A percentile compares a stretch with the other conserved stretches of the same genome.
These are phyloP conservation scores for Skeletonema costatum DNA, from an alignment of 108 stramenopile species.

Conservation along the genomic window DNA sequence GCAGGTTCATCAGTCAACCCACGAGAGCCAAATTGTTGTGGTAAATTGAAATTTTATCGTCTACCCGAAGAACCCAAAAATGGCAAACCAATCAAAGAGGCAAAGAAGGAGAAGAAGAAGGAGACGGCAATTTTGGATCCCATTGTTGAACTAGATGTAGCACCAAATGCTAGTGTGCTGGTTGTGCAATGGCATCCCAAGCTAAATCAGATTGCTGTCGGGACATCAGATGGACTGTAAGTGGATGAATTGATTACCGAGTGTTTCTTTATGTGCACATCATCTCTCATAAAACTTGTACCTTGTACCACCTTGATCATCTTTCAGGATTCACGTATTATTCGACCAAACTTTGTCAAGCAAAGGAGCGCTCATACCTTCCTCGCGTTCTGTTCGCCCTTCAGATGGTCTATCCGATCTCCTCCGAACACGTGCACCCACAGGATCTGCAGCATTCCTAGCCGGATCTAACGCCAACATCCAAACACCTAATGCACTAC, in stretches of 20 bases:
- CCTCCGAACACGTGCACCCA: constrained; percentile 70
- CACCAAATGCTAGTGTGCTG: constrained; percentile 45
- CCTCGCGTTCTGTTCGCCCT: constrained; percentile 43
- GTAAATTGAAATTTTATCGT: constrained; percentile 47
- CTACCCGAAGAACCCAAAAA: constrained; percentile 30
- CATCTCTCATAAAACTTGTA: neutral
- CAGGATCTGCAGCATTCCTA: constrained; percentile 61
- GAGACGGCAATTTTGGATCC: constrained; percentile 25
- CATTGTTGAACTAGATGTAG: constrained; percentile 36
- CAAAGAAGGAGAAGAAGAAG: constrained; percentile 10
- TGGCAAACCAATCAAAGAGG: constrained; percentile 11
- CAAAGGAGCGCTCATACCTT: constrained; percentile 75
- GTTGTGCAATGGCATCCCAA: constrained; percentile 77
- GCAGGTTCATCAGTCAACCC: constrained; percentile 59
- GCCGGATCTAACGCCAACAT: constrained; percentile 50
- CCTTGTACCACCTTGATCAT: neutral
- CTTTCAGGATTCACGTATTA: constrained; percentile 54
- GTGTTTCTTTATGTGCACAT: neutral
- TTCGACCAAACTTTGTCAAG: constrained; percentile 58
- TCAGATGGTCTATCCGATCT: constrained; percentile 76
- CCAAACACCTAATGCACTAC: constrained; percentile 70
- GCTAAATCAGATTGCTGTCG: constrained; percentile 84
- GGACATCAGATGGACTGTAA: constrained; percentile 61
- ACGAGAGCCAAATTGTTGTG: constrained; percentile 24
- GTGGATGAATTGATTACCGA: neutral